Percentiles rank a stretch among this genome's conserved stretches.
Conservation (phyloP, 164 flowering plant genomes). For the Vitis rupestris region DNA sequence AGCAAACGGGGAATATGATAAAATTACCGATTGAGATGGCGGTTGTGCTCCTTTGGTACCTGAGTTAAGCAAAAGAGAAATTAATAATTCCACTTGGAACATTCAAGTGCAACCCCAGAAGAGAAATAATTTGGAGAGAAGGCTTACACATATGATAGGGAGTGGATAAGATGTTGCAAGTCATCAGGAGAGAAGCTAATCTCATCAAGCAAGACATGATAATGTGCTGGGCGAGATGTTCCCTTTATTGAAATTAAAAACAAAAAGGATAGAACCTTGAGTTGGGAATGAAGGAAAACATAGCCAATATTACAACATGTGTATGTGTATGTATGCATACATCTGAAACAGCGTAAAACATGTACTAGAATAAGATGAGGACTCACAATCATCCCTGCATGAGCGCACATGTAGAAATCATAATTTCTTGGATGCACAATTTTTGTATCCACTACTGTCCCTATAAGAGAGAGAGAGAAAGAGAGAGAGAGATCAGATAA, state of each 20-base stretch:
- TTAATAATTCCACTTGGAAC: background rate
- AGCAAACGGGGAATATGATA: background rate
- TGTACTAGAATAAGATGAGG: background rate
- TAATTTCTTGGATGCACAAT: constrained; percentile 78
- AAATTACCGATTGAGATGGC: constrained; percentile 74
- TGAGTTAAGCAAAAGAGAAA: constrained; percentile 23
- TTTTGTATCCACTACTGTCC: constrained; percentile 79
- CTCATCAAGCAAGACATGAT: constrained; percentile 85
- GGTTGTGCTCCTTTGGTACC: constrained; percentile 82
- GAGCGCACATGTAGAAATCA: constrained; percentile 91
- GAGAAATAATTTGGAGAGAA: background rate
- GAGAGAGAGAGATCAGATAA: background rate
- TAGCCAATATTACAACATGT: background rate
- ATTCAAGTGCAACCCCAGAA: background rate
- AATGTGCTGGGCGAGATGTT: constrained; percentile 82
- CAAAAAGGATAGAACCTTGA: background rate
- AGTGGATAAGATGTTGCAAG: constrained; percentile 66
- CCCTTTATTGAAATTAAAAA: constrained; percentile 42
- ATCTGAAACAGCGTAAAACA: background rate
- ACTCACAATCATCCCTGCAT: constrained; percentile 80
- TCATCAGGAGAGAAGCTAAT: constrained; percentile 83
- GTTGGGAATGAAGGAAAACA: background rate
- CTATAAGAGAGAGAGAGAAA: constrained; percentile 32
- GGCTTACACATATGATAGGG: constrained; percentile 84
- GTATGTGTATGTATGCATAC: no score